Evolutionary conservation across 73 alveolate genomes (phyloP), one percentile per base, ranked within the genome.

Genomic region (Blepharisma japonicum): DNA sequence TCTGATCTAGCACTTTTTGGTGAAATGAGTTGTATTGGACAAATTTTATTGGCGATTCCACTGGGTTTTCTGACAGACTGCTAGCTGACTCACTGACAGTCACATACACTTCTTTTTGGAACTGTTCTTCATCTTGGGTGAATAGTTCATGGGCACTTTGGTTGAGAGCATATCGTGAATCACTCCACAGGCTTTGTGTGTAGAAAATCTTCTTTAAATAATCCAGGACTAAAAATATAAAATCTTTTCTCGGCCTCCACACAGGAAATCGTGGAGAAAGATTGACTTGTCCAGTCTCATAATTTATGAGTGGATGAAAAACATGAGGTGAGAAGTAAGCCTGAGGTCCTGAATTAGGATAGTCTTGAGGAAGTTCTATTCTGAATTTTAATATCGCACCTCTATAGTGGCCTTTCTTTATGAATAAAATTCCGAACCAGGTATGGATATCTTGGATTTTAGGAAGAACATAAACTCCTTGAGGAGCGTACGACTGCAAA

Each of bases 381-480:
- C 74, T 20, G 23, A 61, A 61, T 25, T 61, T 61, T n/a, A 61
- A 61, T 8, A 61, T 61, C 38, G 74, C 74, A 5, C 74, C 74
- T 61, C 23, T n/a, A 25, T 61, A 61, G 18, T 61, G 47, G 11
- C 74, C 74, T 20, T 39, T 39, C 14, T 39, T n/a, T 8, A 61
- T 61, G 23, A 61, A 61, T 39, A 61, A n/a, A 14, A 61, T n/a
- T n/a, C 74, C 74, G 23, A 14, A 61, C 74, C 74, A 61, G 18
- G 14, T 61, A 39, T 61, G 23, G 23, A 61, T 2, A 4, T 61
- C 74, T 61, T 61, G 74, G 46, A 61, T 61, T 25, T n/a, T 61
- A 8, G 74, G 74, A 25, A 61, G 14, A 14, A 25, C 47, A 25
- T 61, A 61, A 25, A 61, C 74, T 25, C 74, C 74, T 14, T n/a